These are phyloP conservation scores for Ophidiomyces ophidiicola DNA, from an alignment of 2,329 filamentous ascomycete genomes.

Conservation along the genomic window DNA sequence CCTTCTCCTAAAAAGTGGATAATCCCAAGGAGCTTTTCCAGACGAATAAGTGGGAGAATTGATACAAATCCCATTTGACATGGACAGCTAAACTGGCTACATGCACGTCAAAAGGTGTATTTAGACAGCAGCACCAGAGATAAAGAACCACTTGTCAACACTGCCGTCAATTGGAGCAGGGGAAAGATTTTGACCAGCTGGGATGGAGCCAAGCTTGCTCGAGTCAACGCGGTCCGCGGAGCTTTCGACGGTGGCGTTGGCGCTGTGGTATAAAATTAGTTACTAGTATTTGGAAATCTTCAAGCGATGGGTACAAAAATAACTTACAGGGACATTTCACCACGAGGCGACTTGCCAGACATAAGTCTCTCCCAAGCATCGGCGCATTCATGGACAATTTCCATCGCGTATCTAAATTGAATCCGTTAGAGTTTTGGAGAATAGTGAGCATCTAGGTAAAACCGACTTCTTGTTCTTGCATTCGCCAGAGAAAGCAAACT, in stretches of 20 bases:
- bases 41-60: no score
- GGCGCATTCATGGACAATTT: constrained; percentile 87
- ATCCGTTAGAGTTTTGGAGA: constrained; percentile 14
- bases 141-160: constrained; percentile 99
- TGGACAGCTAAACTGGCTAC: neutral
- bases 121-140: constrained; percentile 85
- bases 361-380: constrained; percentile 97
- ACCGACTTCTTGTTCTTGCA: constrained; percentile 97
- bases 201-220: constrained; percentile 62
- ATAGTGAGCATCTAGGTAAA: neutral
- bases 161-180: constrained; percentile 86
- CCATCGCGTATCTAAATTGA: constrained; percentile 63
- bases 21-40: no score
- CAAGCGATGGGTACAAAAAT: neutral
- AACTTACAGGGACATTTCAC: constrained; percentile 73
- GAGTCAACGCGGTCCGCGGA: constrained; percentile 60
- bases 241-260: constrained; percentile 65
- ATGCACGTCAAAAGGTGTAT: constrained; percentile 7
- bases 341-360: constrained; percentile 70
- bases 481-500: constrained; percentile 99
- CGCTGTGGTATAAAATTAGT: constrained; percentile 37
- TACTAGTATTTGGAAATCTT: neutral
- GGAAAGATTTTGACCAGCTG: constrained; percentile 62
- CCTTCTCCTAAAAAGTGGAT: no score
- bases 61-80: no score